Conservation (phyloP, 2,329 filamentous ascomycete genomes). For the Hymenotorrendiella dingleyae region DNA sequence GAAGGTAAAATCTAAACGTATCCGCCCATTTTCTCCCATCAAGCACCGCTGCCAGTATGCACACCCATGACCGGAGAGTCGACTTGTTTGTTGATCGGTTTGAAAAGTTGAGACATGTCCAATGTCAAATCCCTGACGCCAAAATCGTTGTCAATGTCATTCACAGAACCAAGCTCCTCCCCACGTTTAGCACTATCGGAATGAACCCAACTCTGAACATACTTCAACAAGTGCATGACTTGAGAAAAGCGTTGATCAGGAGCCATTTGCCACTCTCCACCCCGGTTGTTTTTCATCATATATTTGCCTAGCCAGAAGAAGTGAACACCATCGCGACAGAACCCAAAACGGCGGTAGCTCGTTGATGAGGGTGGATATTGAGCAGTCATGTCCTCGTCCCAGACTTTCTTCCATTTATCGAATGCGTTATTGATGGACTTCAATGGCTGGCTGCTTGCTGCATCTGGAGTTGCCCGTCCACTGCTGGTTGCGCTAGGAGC, state of each 20-base stretch:
- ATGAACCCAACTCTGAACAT: slow-evolving; percentile 53
- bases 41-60: slow-evolving; percentile 22
- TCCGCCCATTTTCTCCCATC: slow-evolving; percentile 18
- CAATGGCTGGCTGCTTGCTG: slow-evolving; percentile 38
- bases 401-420: slow-evolving; percentile 66
- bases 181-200: slow-evolving; percentile 59
- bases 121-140: slow-evolving; percentile 58
- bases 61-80: slow-evolving; percentile 31
- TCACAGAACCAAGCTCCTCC: slow-evolving; percentile 62
- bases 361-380: slow-evolving; percentile 56
- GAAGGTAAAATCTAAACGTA: slow-evolving; percentile 15
- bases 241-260: slow-evolving; percentile 56
- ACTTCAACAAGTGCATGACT: slow-evolving; percentile 55
- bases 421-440: slow-evolving; percentile 49
- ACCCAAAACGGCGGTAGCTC: slow-evolving; percentile 57
- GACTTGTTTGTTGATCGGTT: slow-evolving; percentile 45
- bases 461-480: slow-evolving; percentile 40
- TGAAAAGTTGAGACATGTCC: slow-evolving; percentile 67
- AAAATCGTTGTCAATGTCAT: slow-evolving; percentile 62
- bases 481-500: slow-evolving; percentile 41
- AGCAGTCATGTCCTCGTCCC: slow-evolving; percentile 63
- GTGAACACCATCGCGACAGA: slow-evolving; percentile 65
- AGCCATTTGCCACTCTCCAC: slow-evolving; percentile 46
- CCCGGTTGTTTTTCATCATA: slow-evolving; percentile 53
- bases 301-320: slow-evolving; percentile 68